Conservation (phyloP, 2,329 filamentous ascomycete species). For the Fusarium tuaranense region DNA sequence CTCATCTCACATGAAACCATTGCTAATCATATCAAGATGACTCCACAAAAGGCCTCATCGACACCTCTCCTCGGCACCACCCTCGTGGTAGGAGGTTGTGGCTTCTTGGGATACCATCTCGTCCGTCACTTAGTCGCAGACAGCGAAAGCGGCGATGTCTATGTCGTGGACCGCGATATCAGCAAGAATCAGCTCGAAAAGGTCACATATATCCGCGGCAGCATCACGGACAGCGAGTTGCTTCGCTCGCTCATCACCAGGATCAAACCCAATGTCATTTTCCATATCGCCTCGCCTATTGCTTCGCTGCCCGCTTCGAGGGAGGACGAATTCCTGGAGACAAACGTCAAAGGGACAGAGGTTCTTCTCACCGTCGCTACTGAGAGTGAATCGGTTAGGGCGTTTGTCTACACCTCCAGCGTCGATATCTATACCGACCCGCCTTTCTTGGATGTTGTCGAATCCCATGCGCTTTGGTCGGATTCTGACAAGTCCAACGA, state of each 20-base stretch:
- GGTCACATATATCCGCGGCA: constrained; percentile 42
- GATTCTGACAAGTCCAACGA: constrained; percentile 37
- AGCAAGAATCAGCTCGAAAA: constrained; percentile 38
- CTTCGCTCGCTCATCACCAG: constrained; percentile 33
- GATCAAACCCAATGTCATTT: constrained; percentile 45
- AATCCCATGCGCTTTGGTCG: constrained; percentile 41
- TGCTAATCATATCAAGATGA: neutral
- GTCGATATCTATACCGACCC: constrained; percentile 45
- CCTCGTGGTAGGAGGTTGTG: constrained; percentile 48
- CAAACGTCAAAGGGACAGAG: constrained; percentile 49
- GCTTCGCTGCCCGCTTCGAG: constrained; percentile 34
- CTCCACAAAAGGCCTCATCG: neutral
- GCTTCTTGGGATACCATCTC: constrained; percentile 50
- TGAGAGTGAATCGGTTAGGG: constrained; percentile 34
- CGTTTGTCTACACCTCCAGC: constrained; percentile 49
- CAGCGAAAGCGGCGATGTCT: constrained; percentile 32
- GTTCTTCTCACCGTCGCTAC: constrained; percentile 41
- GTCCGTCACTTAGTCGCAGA: constrained; percentile 44
- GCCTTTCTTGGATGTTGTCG: constrained; percentile 39
- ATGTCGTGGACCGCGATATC: constrained; percentile 45
- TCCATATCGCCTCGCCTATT: constrained; percentile 49
- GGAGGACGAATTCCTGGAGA: constrained; percentile 35
- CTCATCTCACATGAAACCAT: neutral
- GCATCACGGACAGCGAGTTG: constrained; percentile 37
- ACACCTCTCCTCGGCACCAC: neutral